Base-by-base conservation (phyloP, 352 stramenopile genomes). In the Phytophthora sojae region DNA sequence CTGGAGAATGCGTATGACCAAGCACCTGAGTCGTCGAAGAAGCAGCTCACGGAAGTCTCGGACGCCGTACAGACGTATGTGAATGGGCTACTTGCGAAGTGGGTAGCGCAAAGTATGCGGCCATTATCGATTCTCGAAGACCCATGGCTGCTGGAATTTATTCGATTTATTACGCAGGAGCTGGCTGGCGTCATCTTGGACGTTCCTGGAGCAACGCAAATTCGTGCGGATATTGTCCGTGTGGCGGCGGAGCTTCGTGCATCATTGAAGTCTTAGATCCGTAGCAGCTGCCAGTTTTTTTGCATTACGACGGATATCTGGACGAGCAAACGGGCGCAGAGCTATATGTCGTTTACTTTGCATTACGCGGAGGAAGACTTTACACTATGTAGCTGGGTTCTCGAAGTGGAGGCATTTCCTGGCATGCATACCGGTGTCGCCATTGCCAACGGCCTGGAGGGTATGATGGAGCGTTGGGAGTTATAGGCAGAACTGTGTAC, bases 231-330 rank as follows among this genome's bases (percentile, higher is more conserved):
- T 14, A 67, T 71, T n/a, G 6, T 15, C 1, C 12, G 14, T 50
- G 8, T 45, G 6, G 57, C 57, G 4, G 50, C 39, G 2, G 51
- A 71, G 17, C 14, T 71, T 11, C 54, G 63, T 30, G 63, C 44
- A 23, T 51, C 30, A 1, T 47, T 70, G 12, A 70, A 64, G 49
- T 4, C 15, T 49, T 7, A 5, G 9, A 49, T 70, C 12, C 29
- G 14, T 4, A 23, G 0, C 0, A 17, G 26, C 9, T 62, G 57
- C 12, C 26, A 12, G 0, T 67, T 52, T 42, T 65, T 50, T 37
- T 66, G 55, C 5, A 26, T 62, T 4, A 71, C 57, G 1, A 67
- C 64, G 6, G 57, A 71, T 23, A 62, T 62, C 12, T 65, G 64
- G 49, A 62, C 53, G 26, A 62, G 53, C 26, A 19, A 8, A 2